Conservation (phyloP, 495 filamentous ascomycete genomes). For the Trypethelium eluteriae region DNA sequence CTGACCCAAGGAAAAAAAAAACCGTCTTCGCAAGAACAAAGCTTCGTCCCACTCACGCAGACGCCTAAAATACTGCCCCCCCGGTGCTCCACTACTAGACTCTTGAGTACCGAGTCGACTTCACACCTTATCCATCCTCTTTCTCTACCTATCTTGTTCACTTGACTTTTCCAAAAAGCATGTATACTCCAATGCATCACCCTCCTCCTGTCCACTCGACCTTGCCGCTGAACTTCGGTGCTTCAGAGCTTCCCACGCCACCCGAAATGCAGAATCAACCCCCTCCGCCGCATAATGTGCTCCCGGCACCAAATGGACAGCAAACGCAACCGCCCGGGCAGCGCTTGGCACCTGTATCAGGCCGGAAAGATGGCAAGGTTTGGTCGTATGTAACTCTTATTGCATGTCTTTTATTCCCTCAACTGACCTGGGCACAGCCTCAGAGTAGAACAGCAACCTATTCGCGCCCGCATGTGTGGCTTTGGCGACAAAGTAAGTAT, state of each 20-base stretch:
- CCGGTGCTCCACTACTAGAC: slow-evolving; percentile 7
- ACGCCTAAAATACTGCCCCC: not conserved
- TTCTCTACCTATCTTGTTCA: not conserved
- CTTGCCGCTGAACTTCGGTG: slow-evolving; percentile 9
- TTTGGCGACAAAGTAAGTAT: slow-evolving; percentile 87
- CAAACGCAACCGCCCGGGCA: not conserved
- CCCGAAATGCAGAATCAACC: slow-evolving; percentile 10
- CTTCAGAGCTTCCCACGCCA: slow-evolving; percentile 9
- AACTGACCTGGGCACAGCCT: slow-evolving; percentile 44
- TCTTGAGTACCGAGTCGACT: slow-evolving; percentile 5
- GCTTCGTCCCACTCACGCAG: slow-evolving; percentile 6
- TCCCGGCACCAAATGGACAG: slow-evolving; percentile 2
- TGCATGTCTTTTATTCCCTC: not conserved
- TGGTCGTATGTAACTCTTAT: slow-evolving; percentile 2
- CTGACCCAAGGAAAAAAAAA: not conserved
- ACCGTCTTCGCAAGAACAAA: slow-evolving; percentile 1
- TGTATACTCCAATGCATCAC: slow-evolving; percentile 12
- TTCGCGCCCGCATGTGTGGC: slow-evolving; percentile 95
- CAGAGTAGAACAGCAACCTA: slow-evolving; percentile 82
- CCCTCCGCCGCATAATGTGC: not conserved
- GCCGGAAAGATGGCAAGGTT: slow-evolving; percentile 4
- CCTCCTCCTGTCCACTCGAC: slow-evolving; percentile 6
- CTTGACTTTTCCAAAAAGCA: slow-evolving; percentile 4
- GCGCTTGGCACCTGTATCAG: not conserved
- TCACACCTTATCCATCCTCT: not conserved